These are phyloP conservation scores for Boletus patriciae DNA, from an alignment of 768 basidiomycete species.

Conservation along the genomic window DNA sequence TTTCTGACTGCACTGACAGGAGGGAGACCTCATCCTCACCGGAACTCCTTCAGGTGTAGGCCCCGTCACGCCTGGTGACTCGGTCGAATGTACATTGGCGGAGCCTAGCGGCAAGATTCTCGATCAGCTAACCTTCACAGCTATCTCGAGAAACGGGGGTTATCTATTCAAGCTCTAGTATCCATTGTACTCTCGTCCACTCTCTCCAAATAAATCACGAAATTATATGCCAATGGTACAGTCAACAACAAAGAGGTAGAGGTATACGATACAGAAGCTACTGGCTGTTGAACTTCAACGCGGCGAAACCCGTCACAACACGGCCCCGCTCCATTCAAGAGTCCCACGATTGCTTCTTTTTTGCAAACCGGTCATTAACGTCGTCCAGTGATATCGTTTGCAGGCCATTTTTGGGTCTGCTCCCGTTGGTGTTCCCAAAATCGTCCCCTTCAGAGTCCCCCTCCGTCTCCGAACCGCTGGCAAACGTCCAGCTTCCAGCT, in stretches of 20 bases:
- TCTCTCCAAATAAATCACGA: slow-evolving; percentile 2
- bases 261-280: slow-evolving; percentile 19
- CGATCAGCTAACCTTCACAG: slow-evolving; percentile 62
- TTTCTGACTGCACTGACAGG: slow-evolving; percentile 43
- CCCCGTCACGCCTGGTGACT: slow-evolving; percentile 71
- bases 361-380: slow-evolving; percentile 24
- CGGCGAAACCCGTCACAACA: neutral
- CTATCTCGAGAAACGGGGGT: slow-evolving; percentile 66
- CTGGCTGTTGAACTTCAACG: neutral
- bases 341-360: slow-evolving; percentile 18
- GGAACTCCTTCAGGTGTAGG: slow-evolving; percentile 94
- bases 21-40: slow-evolving; percentile 88
- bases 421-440: slow-evolving; percentile 22
- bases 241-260: slow-evolving; percentile 1
- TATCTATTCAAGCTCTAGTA: slow-evolving; percentile 49
- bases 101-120: slow-evolving; percentile 57
- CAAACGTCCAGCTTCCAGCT: slow-evolving; percentile 68
- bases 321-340: neutral
- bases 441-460: slow-evolving; percentile 35
- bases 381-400: slow-evolving; percentile 31
- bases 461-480: slow-evolving; percentile 40
- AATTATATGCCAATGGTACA: slow-evolving; percentile 19
- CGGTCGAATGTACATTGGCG: slow-evolving; percentile 68
- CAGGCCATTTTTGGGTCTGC: slow-evolving; percentile 17
- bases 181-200: neutral